Percentiles rank a stretch among this genome's conserved stretches.
phyloP scores from a whole-genome alignment of 2,329 filamentous ascomycete genomes.

The Rosellinia necatrix region DNA sequence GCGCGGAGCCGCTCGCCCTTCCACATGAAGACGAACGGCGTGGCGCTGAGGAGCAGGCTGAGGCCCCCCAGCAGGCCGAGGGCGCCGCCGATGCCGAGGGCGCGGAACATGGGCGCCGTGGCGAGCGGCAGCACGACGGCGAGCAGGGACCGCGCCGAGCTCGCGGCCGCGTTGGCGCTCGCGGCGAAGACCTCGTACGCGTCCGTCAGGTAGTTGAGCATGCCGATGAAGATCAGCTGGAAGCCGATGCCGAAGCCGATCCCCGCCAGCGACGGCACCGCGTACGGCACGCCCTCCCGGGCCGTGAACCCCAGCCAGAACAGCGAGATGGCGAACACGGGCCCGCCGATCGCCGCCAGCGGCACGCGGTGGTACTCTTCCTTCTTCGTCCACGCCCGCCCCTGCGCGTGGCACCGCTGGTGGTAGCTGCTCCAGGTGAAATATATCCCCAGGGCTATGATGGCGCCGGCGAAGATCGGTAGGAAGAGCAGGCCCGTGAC shows the following conservation, averaged over 20 bases:
- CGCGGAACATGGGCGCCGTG: conserved; percentile 54
- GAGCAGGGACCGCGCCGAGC: conserved; percentile 53
- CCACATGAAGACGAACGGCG: conserved; percentile 60
- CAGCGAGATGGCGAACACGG: conserved; percentile 60
- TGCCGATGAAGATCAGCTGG: conserved; percentile 65
- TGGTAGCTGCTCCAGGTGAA: conserved; percentile 68
- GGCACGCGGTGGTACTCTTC: conserved; percentile 74
- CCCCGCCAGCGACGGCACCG: conserved; percentile 63
- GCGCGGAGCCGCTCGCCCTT: conserved; percentile 59
- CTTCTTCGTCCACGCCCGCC: conserved; percentile 61
- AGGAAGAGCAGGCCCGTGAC: conserved; percentile 71
- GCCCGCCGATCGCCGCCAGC: conserved; percentile 71
- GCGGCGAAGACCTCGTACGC: conserved; percentile 70
- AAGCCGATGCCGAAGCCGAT: conserved; percentile 66
- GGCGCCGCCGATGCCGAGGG: conserved; percentile 54
- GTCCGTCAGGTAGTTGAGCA: conserved; percentile 57
- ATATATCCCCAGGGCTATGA: conserved; percentile 64
- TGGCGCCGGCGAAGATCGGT: conserved; percentile 67
- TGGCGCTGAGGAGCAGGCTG: conserved; percentile 53
- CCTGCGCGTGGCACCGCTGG: conserved; percentile 51
- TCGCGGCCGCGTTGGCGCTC: conserved; percentile 57
- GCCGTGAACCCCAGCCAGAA: conserved; percentile 69
- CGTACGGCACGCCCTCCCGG: conserved; percentile 52
- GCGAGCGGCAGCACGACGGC: conserved; percentile 63
- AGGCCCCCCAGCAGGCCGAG: conserved; percentile 58